A percentile compares a stretch with the other conserved stretches of the same genome.
phyloP scores from a whole-genome alignment of 306 rosid genomes.

The Sindora glabra region DNA sequence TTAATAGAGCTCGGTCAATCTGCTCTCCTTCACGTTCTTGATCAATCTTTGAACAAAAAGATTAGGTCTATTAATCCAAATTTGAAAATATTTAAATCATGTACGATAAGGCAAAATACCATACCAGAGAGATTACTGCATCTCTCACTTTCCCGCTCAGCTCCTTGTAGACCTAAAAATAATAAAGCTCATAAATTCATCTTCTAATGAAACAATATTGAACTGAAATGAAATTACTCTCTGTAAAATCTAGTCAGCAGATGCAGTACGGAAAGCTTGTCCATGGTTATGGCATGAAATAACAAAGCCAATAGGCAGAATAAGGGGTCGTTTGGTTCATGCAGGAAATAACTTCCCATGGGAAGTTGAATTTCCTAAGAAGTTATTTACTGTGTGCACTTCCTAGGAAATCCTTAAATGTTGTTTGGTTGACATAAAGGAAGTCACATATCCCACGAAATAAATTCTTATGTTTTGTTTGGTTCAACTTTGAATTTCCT shows the following conservation, averaged over 20 bases:
- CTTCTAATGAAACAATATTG: background rate
- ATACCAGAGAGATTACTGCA: constrained; percentile 77
- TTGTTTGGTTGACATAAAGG: too few relatives aligned
- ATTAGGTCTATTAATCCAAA: background rate
- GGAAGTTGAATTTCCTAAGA: too few relatives aligned
- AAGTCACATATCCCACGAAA: too few relatives aligned
- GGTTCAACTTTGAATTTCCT: too few relatives aligned
- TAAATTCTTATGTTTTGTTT: too few relatives aligned
- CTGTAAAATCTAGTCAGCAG: background rate
- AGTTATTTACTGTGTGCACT: too few relatives aligned
- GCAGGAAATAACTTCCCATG: too few relatives aligned
- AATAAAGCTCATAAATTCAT: constrained; percentile 2
- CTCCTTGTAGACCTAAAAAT: constrained; percentile 66
- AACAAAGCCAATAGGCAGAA: background rate
- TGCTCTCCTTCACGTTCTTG: constrained; percentile 98
- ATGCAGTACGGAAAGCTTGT: background rate
- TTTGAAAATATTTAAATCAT: background rate
- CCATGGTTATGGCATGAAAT: background rate
- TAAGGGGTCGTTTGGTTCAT: too few relatives aligned
- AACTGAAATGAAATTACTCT: background rate
- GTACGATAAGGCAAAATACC: constrained; percentile 9
- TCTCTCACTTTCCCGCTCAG: constrained; percentile 65
- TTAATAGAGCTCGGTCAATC: constrained; percentile 76
- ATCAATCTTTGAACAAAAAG: constrained; percentile 53
- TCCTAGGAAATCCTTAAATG: too few relatives aligned